Evolutionary conservation across 305 asterid genomes (phyloP).

Genomic region (Fraxinus xanthoxyloides): DNA sequence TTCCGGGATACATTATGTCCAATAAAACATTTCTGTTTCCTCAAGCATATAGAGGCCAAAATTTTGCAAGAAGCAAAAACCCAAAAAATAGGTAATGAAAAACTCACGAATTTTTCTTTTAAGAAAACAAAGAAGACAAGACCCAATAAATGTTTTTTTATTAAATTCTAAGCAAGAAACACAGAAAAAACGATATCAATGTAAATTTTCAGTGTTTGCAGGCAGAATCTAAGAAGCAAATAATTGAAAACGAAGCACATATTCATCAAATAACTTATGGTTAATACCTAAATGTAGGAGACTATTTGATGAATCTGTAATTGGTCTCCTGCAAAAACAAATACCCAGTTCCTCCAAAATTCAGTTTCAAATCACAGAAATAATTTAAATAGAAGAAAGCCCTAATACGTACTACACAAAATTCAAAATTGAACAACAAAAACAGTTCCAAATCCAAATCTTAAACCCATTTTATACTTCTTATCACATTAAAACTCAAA

Average conservation of each 20-base stretch:
- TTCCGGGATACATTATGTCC: too few relatives aligned
- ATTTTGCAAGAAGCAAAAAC: neutral
- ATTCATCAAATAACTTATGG: neutral
- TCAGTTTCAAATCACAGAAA: neutral
- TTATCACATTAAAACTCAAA: too few relatives aligned
- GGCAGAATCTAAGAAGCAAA: neutral
- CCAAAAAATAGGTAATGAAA: neutral
- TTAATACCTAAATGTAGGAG: conserved; percentile 23
- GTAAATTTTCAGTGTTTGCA: neutral
- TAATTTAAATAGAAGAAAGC: neutral
- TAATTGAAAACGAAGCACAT: neutral
- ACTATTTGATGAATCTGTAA: conserved; percentile 4
- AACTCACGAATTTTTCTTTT: neutral
- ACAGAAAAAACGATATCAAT: neutral
- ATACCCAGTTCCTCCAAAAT: conserved; percentile 14
- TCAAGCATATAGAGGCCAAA: neutral
- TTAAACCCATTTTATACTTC: neutral
- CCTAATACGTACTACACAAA: neutral
- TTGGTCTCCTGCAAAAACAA: neutral
- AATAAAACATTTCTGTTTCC: neutral
- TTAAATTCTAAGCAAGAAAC: neutral
- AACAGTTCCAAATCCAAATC: conserved; percentile 25
- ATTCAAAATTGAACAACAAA: neutral
- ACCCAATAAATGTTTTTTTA: too few relatives aligned
- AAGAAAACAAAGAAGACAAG: too few relatives aligned